A percentile compares a stretch with the other conserved stretches of the same genome.
Evolutionary conservation across 129 eudicot genomes (phyloP).

Genomic region (Escallonia herrerae): DNA sequence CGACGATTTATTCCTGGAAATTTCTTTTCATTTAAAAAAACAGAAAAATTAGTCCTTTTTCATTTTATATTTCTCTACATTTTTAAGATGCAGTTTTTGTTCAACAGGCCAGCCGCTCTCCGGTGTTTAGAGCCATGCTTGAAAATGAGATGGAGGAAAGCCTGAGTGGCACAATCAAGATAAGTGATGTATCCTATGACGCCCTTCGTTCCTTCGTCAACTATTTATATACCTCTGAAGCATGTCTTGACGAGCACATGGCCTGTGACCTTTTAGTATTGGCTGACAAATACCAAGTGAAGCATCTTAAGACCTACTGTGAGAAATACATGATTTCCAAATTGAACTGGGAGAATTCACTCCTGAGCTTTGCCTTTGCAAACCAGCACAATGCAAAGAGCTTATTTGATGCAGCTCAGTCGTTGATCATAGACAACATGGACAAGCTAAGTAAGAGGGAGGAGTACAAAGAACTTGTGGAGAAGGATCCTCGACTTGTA

Average conservation of each 20-base stretch:
- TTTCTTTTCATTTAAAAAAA: too few relatives aligned
- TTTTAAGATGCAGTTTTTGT: neutral
- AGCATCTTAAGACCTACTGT: constrained; percentile 76
- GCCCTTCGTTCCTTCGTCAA: constrained; percentile 73
- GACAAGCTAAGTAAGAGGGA: constrained; percentile 65
- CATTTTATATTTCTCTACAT: neutral
- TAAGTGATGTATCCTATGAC: constrained; percentile 77
- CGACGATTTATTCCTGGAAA: too few relatives aligned
- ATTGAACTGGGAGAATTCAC: constrained; percentile 76
- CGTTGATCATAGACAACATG: constrained; percentile 79
- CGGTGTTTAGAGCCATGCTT: constrained; percentile 93
- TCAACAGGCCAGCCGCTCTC: constrained; percentile 82
- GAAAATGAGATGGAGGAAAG: constrained; percentile 96
- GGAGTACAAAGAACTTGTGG: constrained; percentile 74
- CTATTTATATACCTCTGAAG: constrained; percentile 88
- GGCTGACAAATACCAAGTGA: constrained; percentile 89
- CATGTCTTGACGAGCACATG: constrained; percentile 75
- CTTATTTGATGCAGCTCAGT: constrained; percentile 68
- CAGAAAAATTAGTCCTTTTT: neutral
- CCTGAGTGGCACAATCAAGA: constrained; percentile 84
- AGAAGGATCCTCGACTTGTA: constrained; percentile 80
- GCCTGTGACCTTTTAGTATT: constrained; percentile 76
- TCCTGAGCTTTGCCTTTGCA: constrained; percentile 67
- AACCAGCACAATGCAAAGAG: constrained; percentile 76
- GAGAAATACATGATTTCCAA: constrained; percentile 81